phyloP scores from a whole-genome alignment of 2,329 filamentous ascomycete species.

The Pestalotiopsis sp. region DNA sequence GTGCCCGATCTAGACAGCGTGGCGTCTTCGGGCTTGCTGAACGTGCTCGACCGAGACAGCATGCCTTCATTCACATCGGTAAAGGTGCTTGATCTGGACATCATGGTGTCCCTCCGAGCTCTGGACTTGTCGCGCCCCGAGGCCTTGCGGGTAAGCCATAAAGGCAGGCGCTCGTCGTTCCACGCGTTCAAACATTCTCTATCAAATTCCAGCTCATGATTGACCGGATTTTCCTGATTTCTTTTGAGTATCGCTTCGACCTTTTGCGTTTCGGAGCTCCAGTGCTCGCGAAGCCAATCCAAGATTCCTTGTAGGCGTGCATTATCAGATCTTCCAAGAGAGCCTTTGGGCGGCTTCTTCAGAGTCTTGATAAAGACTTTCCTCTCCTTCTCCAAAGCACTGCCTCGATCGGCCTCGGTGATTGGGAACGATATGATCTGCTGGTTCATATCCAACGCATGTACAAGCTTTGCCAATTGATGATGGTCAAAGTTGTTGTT shows the following conservation, averaged over 20 bases:
- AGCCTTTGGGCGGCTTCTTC: conserved; percentile 17
- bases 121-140: conserved; percentile 1
- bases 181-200: conserved; percentile 28
- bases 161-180: conserved; percentile 27
- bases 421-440: conserved; percentile 33
- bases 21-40: neutral
- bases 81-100: neutral
- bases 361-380: conserved; percentile 22
- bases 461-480: conserved; percentile 30
- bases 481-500: conserved; percentile 54
- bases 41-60: neutral
- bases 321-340: conserved; percentile 26
- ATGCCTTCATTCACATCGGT: neutral
- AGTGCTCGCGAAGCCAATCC: conserved; percentile 25
- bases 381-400: conserved; percentile 29
- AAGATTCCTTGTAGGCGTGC: conserved; percentile 26
- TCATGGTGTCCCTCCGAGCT: neutral
- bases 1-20: neutral
- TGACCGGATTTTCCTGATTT: conserved; percentile 23
- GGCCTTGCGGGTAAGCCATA: conserved; percentile 19
- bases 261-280: conserved; percentile 27
- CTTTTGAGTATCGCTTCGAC: conserved; percentile 22
- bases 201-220: conserved; percentile 25
- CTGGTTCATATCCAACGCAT: conserved; percentile 29
- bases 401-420: conserved; percentile 26